Conservation (phyloP, 2,329 filamentous ascomycete genomes). For the Colletotrichum gloeosporioides region DNA sequence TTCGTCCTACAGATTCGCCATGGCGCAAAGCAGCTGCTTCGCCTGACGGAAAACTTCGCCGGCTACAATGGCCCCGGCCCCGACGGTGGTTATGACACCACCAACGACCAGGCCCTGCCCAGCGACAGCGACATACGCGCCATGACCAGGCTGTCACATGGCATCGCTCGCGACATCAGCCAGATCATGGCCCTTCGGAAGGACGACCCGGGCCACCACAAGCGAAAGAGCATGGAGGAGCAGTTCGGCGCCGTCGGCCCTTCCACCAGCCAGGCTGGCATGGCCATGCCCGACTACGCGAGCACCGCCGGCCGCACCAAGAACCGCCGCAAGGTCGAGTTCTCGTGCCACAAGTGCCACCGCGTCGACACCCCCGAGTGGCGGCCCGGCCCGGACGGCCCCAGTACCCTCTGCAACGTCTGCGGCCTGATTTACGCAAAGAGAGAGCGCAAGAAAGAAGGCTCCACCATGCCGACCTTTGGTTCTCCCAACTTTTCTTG, state of each 20-base stretch:
- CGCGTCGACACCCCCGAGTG: conserved; percentile 79
- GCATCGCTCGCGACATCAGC: conserved; percentile 15
- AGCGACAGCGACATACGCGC: conserved; percentile 2
- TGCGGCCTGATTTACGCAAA: conserved; percentile 62
- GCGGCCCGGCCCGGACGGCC: conserved; percentile 76
- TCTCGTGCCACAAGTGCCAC: conserved; percentile 57
- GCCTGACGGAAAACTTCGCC: neutral
- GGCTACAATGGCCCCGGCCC: neutral
- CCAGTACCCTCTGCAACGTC: conserved; percentile 75
- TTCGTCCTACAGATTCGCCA: neutral
- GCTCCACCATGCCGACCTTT: neutral
- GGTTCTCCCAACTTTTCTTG: neutral
- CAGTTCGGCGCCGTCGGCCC: neutral
- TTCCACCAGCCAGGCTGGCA: neutral
- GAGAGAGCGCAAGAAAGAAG: conserved; percentile 22
- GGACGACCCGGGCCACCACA: neutral
- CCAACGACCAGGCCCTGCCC: neutral
- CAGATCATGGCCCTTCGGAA: neutral
- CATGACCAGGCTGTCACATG: conserved; percentile 13
- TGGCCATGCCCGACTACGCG: neutral
- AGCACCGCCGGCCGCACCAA: neutral
- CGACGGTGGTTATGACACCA: neutral
- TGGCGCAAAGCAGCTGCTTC: conserved; percentile 5
- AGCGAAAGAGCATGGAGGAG: neutral
- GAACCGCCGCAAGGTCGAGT: conserved; percentile 32